Evolutionary conservation across 2,329 filamentous ascomycete species (phyloP).

Genomic region (Ceratocystis cacaofunesta): DNA sequence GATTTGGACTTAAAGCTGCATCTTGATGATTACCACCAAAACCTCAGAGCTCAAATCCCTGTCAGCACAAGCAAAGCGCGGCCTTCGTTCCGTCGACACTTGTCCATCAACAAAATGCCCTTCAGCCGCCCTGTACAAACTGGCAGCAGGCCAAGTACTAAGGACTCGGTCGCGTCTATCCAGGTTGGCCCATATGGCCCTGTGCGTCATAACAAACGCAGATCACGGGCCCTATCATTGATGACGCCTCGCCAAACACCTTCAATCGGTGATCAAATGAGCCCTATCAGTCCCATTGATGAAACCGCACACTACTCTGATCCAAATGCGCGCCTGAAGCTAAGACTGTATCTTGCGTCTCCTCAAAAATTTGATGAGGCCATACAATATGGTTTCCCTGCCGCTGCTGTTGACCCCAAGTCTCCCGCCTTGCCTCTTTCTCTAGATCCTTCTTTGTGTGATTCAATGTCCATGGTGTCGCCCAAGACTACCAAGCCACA

Average conservation of each 20-base stretch:
- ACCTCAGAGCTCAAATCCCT: slow-evolving; percentile 38
- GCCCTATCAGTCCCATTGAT: slow-evolving; percentile 37
- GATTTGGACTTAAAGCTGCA: slow-evolving; percentile 52
- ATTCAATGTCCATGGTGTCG: slow-evolving; percentile 12
- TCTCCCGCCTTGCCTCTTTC: slow-evolving; percentile 17
- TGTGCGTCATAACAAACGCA: slow-evolving; percentile 30
- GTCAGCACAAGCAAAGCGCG: slow-evolving; percentile 32
- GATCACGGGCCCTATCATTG: slow-evolving; percentile 40
- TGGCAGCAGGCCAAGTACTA: slow-evolving; percentile 33
- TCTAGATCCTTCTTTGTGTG: slow-evolving; percentile 2
- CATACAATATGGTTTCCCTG: slow-evolving; percentile 82
- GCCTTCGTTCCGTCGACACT: slow-evolving; percentile 52
- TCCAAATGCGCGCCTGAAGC: slow-evolving; percentile 70
- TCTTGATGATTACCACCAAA: slow-evolving; percentile 56
- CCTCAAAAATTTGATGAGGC: slow-evolving; percentile 93
- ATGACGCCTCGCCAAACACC: slow-evolving; percentile 30
- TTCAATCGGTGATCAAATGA: slow-evolving; percentile 6
- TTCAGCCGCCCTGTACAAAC: slow-evolving; percentile 42
- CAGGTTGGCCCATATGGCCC: slow-evolving; percentile 22
- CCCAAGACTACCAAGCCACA: slow-evolving; percentile 20
- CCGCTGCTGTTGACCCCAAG: slow-evolving; percentile 25
- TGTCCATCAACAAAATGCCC: slow-evolving; percentile 55
- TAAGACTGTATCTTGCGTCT: slow-evolving; percentile 73
- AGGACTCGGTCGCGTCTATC: slow-evolving; percentile 25
- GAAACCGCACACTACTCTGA: slow-evolving; percentile 77